Conservation (phyloP, 805 yeast species). For the Schwanniomyces sp. region DNA sequence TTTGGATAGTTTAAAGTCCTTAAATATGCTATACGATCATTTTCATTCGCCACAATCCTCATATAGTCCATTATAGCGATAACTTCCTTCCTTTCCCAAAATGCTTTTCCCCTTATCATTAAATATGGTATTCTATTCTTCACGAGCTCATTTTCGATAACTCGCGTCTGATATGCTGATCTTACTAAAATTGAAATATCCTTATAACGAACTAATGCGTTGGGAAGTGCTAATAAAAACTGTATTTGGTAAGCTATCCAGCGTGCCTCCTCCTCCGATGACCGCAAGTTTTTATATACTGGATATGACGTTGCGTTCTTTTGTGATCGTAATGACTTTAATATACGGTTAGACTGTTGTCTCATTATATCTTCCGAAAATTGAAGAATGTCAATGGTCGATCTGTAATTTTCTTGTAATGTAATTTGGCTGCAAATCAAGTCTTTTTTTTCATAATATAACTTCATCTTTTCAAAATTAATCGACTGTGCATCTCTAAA, state of each 20-base stretch:
- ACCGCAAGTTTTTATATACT: conserved; percentile 38
- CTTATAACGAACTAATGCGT: conserved; percentile 40
- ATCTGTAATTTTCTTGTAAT: conserved; percentile 75
- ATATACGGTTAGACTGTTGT: conserved; percentile 51
- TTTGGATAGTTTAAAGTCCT: conserved; percentile 61
- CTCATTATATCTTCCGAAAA: conserved; percentile 66
- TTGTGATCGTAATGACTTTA: conserved; percentile 49
- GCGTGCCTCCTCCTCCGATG: conserved; percentile 55
- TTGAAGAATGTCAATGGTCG: conserved; percentile 64
- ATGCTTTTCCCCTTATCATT: conserved; percentile 71
- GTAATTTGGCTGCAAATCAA: conserved; percentile 31
- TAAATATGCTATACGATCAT: conserved; percentile 60
- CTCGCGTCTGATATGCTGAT: conserved; percentile 58
- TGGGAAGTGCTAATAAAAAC: conserved; percentile 45
- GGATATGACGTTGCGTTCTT: conserved; percentile 44
- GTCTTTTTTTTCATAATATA: conserved; percentile 28
- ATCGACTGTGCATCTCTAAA: conserved; percentile 76
- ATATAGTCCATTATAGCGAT: conserved; percentile 61
- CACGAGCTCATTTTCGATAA: conserved; percentile 63
- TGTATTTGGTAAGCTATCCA: conserved; percentile 57
- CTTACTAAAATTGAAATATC: conserved; percentile 77
- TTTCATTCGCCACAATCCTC: conserved; percentile 56
- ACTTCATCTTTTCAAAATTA: conserved; percentile 61
- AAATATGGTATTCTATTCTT: conserved; percentile 59
- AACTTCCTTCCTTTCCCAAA: conserved; percentile 79